These are phyloP conservation scores for Hygrophorus pudorinus DNA, from an alignment of 768 basidiomycete species.

Conservation along the genomic window DNA sequence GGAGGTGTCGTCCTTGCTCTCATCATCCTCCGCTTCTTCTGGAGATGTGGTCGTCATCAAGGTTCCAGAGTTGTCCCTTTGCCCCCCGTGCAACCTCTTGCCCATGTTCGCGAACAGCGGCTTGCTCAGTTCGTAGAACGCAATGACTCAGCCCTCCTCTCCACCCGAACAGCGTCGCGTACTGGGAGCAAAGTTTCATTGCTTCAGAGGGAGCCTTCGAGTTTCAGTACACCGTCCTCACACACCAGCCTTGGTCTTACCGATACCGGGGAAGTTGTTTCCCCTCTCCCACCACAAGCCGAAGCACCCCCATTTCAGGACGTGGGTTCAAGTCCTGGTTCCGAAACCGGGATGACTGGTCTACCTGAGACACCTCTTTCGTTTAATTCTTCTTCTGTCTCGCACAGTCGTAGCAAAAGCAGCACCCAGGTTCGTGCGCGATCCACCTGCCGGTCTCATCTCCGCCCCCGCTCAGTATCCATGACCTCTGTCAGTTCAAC, in stretches of 20 bases:
- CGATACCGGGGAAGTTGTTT: constrained; percentile 12
- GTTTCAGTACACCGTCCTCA: constrained; percentile 10
- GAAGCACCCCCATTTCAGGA: background rate
- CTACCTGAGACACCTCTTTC: constrained; percentile 4
- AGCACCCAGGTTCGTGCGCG: background rate
- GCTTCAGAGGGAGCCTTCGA: constrained; percentile 14
- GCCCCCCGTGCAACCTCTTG: constrained; percentile 57
- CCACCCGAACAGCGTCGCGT: constrained; percentile 14
- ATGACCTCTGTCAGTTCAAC: constrained; percentile 26
- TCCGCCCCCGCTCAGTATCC: constrained; percentile 26
- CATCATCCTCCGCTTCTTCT: constrained; percentile 27
- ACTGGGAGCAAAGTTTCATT: constrained; percentile 26
- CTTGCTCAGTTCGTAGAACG: constrained; percentile 29
- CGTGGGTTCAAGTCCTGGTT: constrained; percentile 20
- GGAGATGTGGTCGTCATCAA: constrained; percentile 19
- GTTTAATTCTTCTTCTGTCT: background rate
- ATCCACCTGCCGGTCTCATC: constrained; percentile 11
- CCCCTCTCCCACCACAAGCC: background rate
- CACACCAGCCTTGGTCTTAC: constrained; percentile 10
- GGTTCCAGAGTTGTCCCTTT: constrained; percentile 33
- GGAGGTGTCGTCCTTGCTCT: constrained; percentile 29
- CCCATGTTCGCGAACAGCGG: constrained; percentile 47
- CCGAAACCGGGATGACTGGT: background rate
- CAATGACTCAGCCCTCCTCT: constrained; percentile 12
- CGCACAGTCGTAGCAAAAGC: background rate